These are phyloP conservation scores for Leccinum pachyderme DNA, from an alignment of 1,284 basidiomycete genomes.

Conservation along the genomic window DNA sequence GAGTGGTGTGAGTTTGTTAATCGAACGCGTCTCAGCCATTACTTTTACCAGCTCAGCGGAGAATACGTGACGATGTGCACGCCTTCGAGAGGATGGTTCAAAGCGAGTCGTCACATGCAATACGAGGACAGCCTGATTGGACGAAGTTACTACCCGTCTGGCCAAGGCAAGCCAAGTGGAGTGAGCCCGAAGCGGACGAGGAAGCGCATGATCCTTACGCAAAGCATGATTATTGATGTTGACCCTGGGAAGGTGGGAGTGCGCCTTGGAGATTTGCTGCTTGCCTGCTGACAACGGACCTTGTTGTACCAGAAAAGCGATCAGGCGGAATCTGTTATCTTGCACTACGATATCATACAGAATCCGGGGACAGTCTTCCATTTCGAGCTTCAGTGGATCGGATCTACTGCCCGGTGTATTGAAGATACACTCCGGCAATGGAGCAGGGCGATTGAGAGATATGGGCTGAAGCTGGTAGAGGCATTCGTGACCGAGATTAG, in stretches of 20 bases:
- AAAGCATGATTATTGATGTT: conserved; percentile 85
- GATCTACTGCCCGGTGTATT: conserved; percentile 92
- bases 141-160: conserved; percentile 40
- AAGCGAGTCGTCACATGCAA: conserved; percentile 40
- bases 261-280: conserved; percentile 1
- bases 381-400: conserved; percentile 97
- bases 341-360: conserved; percentile 92
- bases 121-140: conserved; percentile 39
- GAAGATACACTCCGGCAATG: conserved; percentile 88
- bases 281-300: conserved; percentile 9
- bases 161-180: conserved; percentile 35
- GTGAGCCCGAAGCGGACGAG: conserved; percentile 46
- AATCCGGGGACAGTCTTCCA: conserved; percentile 91
- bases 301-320: conserved; percentile 62
- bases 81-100: conserved; percentile 65
- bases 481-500: conserved; percentile 87
- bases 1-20: conserved; percentile 2
- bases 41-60: conserved; percentile 81
- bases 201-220: conserved; percentile 77
- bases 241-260: conserved; percentile 70
- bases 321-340: conserved; percentile 81
- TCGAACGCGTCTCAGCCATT: conserved; percentile 52
- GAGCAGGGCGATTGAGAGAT: conserved; percentile 84
- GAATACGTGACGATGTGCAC: conserved; percentile 72
- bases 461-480: conserved; percentile 91